phyloP scores from a whole-genome alignment of 441 rosid species.

The Mallotus japonicus region DNA sequence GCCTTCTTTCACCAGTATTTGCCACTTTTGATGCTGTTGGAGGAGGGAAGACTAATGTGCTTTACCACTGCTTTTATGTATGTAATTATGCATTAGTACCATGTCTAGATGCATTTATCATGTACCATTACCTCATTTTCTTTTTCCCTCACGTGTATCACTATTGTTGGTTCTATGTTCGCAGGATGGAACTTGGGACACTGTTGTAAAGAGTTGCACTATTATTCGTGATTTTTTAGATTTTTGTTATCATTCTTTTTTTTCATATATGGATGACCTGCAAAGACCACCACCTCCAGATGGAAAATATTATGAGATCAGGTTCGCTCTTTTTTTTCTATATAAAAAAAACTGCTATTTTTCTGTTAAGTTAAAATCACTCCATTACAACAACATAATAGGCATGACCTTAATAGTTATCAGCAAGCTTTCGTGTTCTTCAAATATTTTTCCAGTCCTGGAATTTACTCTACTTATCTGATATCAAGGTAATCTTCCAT shows the following conservation, averaged over 20 bases:
- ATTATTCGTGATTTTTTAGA: constrained; percentile 67
- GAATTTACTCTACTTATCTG: not conserved
- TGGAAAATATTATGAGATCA: constrained; percentile 74
- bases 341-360: no score
- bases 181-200: constrained; percentile 96
- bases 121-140: constrained; percentile 1
- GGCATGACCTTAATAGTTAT: not conserved
- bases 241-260: constrained; percentile 74
- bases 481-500: not conserved
- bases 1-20: constrained; percentile 81
- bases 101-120: constrained; percentile 1
- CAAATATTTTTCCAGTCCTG: not conserved
- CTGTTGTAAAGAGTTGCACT: constrained; percentile 59
- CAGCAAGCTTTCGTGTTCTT: not conserved
- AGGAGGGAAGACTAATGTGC: constrained; percentile 60
- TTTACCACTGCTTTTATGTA: constrained; percentile 81
- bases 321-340: constrained; percentile 38
- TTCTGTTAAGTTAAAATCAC: not conserved
- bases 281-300: constrained; percentile 37
- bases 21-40: constrained; percentile 96
- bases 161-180: constrained; percentile 14
- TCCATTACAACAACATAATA: not conserved
- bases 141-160: constrained; percentile 7
- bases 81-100: constrained; percentile 40
- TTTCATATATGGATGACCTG: constrained; percentile 72